phyloP scores from a whole-genome alignment of 163 green algal genomes.

The Scenedesmus sp. region DNA sequence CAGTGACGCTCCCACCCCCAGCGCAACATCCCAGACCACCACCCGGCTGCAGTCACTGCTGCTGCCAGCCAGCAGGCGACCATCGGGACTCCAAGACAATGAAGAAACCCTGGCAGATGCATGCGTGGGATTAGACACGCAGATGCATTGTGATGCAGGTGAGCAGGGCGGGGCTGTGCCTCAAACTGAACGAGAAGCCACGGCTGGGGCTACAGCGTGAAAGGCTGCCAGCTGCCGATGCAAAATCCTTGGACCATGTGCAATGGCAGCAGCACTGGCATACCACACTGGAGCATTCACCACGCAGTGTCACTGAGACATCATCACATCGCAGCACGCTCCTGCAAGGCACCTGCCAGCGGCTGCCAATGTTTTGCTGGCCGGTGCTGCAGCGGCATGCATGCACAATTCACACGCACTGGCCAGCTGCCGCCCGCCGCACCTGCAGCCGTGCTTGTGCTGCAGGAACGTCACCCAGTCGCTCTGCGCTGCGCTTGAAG shows the following conservation, averaged over 20 bases:
- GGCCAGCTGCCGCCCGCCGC: not conserved
- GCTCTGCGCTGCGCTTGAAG: not conserved
- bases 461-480: slow-evolving; percentile 52
- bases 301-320: no score
- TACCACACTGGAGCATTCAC: no score
- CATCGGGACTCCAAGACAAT: slow-evolving; percentile 67
- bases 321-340: no score
- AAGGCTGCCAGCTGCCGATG: no score
- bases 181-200: not conserved
- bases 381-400: no score
- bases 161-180: not conserved
- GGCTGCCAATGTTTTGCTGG: not conserved
- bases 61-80: slow-evolving; percentile 65
- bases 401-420: not conserved
- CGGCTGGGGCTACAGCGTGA: not conserved
- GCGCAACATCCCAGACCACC: slow-evolving; percentile 69
- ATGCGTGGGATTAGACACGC: not conserved
- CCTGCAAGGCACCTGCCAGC: no score
- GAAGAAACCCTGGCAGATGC: slow-evolving; percentile 44
- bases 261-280: not conserved
- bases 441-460: slow-evolving; percentile 38
- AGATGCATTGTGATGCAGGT: no score
- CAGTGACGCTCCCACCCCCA: slow-evolving; percentile 40
- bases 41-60: slow-evolving; percentile 57
- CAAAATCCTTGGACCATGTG: no score